Conservation (phyloP, 2,329 filamentous ascomycete genomes). For the Xylariales sp. region DNA sequence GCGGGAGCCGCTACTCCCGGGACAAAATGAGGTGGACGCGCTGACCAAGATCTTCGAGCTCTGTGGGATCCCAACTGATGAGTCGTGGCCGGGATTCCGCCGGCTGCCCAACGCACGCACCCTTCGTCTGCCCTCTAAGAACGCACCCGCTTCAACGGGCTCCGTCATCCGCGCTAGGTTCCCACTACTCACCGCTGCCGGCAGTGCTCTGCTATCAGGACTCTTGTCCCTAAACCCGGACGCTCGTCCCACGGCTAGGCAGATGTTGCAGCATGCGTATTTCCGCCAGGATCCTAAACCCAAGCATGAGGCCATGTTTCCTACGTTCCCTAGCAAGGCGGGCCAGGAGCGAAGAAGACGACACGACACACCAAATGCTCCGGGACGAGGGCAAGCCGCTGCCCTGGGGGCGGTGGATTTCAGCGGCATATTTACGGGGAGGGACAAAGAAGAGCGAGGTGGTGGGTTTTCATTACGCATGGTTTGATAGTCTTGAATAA, state of each 20-base stretch:
- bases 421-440: slow-evolving; percentile 75
- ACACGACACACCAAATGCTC: slow-evolving; percentile 83
- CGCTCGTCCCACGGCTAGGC: slow-evolving; percentile 74
- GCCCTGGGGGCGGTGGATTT: slow-evolving; percentile 71
- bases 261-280: slow-evolving; percentile 83
- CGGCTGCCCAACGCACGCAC: slow-evolving; percentile 87
- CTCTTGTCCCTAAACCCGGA: slow-evolving; percentile 82
- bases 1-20: slow-evolving; percentile 84
- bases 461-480: slow-evolving; percentile 75
- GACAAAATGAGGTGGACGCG: slow-evolving; percentile 92
- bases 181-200: slow-evolving; percentile 81
- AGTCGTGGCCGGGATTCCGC: slow-evolving; percentile 87
- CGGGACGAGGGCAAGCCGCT: slow-evolving; percentile 75
- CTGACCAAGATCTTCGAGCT: slow-evolving; percentile 88
- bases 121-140: slow-evolving; percentile 71
- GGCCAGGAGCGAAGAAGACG: slow-evolving; percentile 85
- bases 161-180: slow-evolving; percentile 80
- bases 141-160: slow-evolving; percentile 51
- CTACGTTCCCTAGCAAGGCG: slow-evolving; percentile 95
- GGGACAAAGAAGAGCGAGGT: slow-evolving; percentile 72
- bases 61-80: slow-evolving; percentile 85
- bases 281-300: slow-evolving; percentile 90
- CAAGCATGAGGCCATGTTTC: slow-evolving; percentile 92
- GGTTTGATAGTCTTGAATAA: slow-evolving; percentile 52
- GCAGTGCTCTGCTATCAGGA: slow-evolving; percentile 73